A percentile compares a stretch with the other conserved stretches of the same genome.
These are phyloP conservation scores for Favolaschia claudopus DNA, from an alignment of 768 basidiomycete genomes.

Conservation along the genomic window DNA sequence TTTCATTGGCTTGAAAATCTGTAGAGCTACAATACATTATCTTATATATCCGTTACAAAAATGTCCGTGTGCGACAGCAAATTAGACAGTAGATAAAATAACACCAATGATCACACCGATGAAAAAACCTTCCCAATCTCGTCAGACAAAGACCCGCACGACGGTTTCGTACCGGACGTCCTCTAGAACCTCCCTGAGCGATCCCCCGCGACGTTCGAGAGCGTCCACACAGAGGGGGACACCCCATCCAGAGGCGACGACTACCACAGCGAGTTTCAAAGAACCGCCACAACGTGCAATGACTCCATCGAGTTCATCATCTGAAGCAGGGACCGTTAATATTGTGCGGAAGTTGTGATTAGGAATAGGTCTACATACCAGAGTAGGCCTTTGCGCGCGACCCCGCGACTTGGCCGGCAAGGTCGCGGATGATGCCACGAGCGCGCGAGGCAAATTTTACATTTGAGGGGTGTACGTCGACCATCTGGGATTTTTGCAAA, in stretches of 20 bases:
- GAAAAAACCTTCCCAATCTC: no score
- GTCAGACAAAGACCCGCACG: slow-evolving; percentile 27
- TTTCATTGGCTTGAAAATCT: no score
- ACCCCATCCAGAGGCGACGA: slow-evolving; percentile 27
- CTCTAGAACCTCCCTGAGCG: slow-evolving; percentile 24
- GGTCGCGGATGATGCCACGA: slow-evolving; percentile 38
- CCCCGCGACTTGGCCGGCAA: no score
- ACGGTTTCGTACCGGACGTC: slow-evolving; percentile 31
- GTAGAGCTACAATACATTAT: no score
- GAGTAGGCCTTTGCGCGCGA: slow-evolving; percentile 18
- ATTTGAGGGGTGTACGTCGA: slow-evolving; percentile 41
- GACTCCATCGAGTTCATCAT: slow-evolving; percentile 38
- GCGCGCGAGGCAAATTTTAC: slow-evolving; percentile 40
- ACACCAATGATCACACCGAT: no score
- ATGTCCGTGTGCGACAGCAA: no score
- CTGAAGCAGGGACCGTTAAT: no score
- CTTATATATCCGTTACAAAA: no score
- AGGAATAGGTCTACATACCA: no score
- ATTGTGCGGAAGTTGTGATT: no score
- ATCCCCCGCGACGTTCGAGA: slow-evolving; percentile 25
- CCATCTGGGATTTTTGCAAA: slow-evolving; percentile 36
- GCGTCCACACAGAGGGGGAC: slow-evolving; percentile 25
- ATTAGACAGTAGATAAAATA: no score
- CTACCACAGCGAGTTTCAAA: slow-evolving; percentile 42
- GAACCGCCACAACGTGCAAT: slow-evolving; percentile 38